Base-by-base conservation (phyloP, 2,329 filamentous ascomycete species). In the Boeremia exigua region DNA sequence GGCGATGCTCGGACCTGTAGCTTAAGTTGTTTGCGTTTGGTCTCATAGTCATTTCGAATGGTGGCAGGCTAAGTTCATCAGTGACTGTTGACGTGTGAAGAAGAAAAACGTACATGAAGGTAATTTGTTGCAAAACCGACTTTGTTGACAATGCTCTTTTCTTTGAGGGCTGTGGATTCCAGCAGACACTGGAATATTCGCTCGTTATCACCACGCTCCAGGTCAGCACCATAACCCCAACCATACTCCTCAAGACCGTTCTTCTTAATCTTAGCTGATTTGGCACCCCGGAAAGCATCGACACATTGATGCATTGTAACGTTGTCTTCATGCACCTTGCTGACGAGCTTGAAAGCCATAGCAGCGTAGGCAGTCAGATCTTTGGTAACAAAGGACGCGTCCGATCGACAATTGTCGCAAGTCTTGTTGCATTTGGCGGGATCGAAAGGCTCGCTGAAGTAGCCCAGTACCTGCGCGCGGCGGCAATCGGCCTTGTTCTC, bases 401-500 rank as follows among this genome's bases (percentile, higher is more conserved):
- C 86, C 2, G 88, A 90, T 61, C 83, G 86, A 81, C 95, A 99
- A 71, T 96, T 98, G 79, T 99, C 96, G 75, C 95, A 99, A 1
- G 83, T 84, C 46, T 84, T 81, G 44, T 86, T 80, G 76, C 95
- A 99, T 47, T 91, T 83, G 11, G 85, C 83, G 33, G 82, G 80
- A 47, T 85, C 79, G 71, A 98, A 99, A 1, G 82, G 81, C 75
- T 99, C 96, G 54, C 89, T 92, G 79, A 99, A 99, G 75, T 99
- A 99, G n/a, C 85, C 85, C 30, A 99, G 85, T 14, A 99, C 88
- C 74, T 96, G 91, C 1, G 90, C 88, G 57, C 95, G 85, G 59
- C 95, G 88, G 72, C 95, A 99, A 65, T 96, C 92, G 50, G 85
- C 88, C 66, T 85, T 85, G 75, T 97, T 97, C 70, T 97, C 91